Conservation (phyloP, 75 land plant genomes). For the Pinus tabuliformis region DNA sequence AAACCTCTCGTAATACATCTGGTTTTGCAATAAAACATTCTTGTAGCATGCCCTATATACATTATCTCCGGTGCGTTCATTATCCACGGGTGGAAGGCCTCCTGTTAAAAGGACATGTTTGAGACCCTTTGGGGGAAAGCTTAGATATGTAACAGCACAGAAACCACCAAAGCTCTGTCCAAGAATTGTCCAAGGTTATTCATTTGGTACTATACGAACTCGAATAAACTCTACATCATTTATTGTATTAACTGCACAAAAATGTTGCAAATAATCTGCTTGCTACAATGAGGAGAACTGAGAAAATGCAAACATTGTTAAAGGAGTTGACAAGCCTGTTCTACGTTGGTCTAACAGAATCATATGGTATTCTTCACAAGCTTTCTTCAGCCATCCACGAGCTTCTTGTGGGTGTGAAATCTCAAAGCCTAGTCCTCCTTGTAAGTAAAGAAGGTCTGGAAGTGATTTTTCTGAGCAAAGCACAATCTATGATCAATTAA, state of each 20-base stretch:
- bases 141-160: constrained; percentile 95
- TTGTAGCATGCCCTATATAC: constrained; percentile 81
- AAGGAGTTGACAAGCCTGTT: constrained; percentile 94
- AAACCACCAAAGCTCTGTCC: constrained; percentile 98
- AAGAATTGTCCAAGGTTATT: constrained; percentile 83
- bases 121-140: constrained; percentile 86
- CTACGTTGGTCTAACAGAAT: constrained; percentile 93
- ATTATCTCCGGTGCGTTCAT: constrained; percentile 77
- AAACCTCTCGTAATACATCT: constrained; percentile 85
- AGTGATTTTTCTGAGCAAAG: too few relatives aligned
- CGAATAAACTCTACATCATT: constrained; percentile 91
- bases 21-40: constrained; percentile 73
- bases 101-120: constrained; percentile 83
- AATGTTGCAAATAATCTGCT: constrained; percentile 76
- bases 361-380: constrained; percentile 80
- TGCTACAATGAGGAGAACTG: constrained; percentile 54
- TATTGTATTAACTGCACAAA: constrained; percentile 90
- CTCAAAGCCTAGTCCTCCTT: constrained; percentile 94
- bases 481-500: too few relatives aligned
- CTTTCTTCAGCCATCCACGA: constrained; percentile 89
- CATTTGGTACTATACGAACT: constrained; percentile 57
- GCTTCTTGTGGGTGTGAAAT: constrained; percentile 73
- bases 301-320: constrained; percentile 67
- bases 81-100: constrained; percentile 87
- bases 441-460: constrained; percentile 75